Conservation (phyloP, 2,329 filamentous ascomycete genomes). For the Colletotrichum echinochloae region DNA sequence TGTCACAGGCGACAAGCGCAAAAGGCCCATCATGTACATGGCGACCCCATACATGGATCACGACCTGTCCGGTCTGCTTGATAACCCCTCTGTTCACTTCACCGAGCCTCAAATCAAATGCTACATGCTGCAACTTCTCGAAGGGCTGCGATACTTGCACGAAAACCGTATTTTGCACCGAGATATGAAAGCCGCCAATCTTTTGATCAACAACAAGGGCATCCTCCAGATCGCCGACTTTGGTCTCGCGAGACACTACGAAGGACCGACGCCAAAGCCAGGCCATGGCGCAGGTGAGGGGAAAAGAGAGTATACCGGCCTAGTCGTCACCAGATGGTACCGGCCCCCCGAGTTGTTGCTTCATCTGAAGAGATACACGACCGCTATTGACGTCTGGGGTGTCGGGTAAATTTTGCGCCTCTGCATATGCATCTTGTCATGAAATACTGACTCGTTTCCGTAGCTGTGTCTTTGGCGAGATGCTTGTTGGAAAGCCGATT, state of each 20-base stretch:
- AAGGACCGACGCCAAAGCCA: conserved; percentile 81
- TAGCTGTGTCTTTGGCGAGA: conserved; percentile 98
- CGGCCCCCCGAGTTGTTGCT: conserved; percentile 92
- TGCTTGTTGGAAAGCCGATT: conserved; percentile 94
- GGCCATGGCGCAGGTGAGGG: conserved; percentile 87
- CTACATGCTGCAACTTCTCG: conserved; percentile 93
- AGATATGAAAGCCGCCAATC: conserved; percentile 98
- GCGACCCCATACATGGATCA: conserved; percentile 99
- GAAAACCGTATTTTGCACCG: conserved; percentile 90
- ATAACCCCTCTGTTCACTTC: conserved; percentile 91
- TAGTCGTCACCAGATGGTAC: conserved; percentile 98
- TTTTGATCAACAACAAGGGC: conserved; percentile 94
- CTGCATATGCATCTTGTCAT: not conserved
- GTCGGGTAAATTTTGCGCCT: conserved; percentile 76
- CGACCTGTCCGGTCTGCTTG: conserved; percentile 94
- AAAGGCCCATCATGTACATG: conserved; percentile 95
- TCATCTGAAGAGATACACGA: conserved; percentile 91
- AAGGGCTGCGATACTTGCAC: conserved; percentile 91
- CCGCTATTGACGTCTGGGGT: conserved; percentile 98
- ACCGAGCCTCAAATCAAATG: conserved; percentile 95
- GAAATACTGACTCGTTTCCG: conserved; percentile 42
- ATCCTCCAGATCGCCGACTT: conserved; percentile 98
- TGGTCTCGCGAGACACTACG: conserved; percentile 92
- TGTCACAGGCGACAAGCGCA: conserved; percentile 76
- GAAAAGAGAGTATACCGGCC: conserved; percentile 90